Base-by-base conservation (phyloP, 2,329 filamentous ascomycete species). In the Penicillium sp. region DNA sequence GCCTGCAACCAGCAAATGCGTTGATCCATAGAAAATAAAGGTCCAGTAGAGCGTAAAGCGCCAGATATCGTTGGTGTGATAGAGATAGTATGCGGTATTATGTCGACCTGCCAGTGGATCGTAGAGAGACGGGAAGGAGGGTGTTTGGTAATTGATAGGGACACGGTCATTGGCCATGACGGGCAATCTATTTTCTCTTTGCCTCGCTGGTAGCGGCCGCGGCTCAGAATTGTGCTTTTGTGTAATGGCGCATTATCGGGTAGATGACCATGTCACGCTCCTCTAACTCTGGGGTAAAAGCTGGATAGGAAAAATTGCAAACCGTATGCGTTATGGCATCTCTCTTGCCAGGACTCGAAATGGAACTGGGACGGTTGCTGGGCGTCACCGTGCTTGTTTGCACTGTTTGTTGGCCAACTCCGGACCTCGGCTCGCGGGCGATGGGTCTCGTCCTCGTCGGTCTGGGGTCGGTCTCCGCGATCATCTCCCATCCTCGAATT, bases 11-110 rank as follows among this genome's bases (percentile, higher is more conserved):
- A 82, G 77, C 13, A 90, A 61, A 66, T 95, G 88, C 53, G 90
- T 86, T 18, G 82, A 76, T 32, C 80, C 82, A 59, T 87, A 91
- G 56, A 89, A 80, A 28, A 95, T 81, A 34, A 94, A 70, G 0
- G 89, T 95, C 90, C 90, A 96, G 64, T 84, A 79, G 12, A 93
- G 71, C 1, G 89, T 95, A 68, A 93, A 95, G 55, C 85, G 84
- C 84, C 88, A 91, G 47, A 94, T 87, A 63, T 95, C 88, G 50
- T 70, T 66, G 3, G 88, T 76, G 61, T 85, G 78, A 73, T 88
- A 91, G 57, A 95, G 82, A 60, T 84, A 84, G 53, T 73, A 71
- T 32, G 76, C 71, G 34, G 81, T 79, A 50, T 78, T 77, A 39
- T 78, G 72, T 49, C 67, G 66, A 9, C 83, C 74, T 25, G 78